These are phyloP conservation scores for Wickerhamomyces sp. DNA, from an alignment of 1,139 yeast species.

Conservation along the genomic window DNA sequence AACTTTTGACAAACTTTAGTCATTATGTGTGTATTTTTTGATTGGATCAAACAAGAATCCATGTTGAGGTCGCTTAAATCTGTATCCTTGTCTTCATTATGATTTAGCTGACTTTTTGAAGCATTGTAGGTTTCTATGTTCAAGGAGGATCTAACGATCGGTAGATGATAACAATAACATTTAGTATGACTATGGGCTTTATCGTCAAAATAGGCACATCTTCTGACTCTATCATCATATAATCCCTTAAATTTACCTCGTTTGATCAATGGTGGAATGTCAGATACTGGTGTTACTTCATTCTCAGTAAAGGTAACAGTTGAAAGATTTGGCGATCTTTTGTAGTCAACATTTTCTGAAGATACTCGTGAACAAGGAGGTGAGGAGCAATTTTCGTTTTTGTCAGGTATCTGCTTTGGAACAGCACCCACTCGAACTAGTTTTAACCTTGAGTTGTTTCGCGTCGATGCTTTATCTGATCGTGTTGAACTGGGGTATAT, in stretches of 20 bases:
- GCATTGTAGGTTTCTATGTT: conserved; percentile 3
- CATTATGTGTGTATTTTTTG: not conserved
- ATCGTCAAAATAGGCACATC: conserved; percentile 12
- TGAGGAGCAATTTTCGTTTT: not conserved
- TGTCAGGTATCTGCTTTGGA: not conserved
- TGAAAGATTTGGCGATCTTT: too few relatives aligned
- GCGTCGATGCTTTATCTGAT: too few relatives aligned
- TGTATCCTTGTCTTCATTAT: not conserved
- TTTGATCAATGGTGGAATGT: conserved; percentile 12
- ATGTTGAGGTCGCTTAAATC: not conserved
- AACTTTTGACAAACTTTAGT: conserved; percentile 1
- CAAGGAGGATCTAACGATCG: conserved; percentile 22
- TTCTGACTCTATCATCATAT: conserved; percentile 17
- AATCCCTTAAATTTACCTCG: conserved; percentile 22
- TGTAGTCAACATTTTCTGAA: too few relatives aligned
- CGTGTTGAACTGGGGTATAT: not conserved
- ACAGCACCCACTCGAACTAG: not conserved
- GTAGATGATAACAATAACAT: conserved; percentile 20
- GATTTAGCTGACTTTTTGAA: not conserved
- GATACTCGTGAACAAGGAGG: not conserved
- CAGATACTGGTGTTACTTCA: conserved; percentile 3
- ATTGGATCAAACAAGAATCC: not conserved
- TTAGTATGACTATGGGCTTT: not conserved
- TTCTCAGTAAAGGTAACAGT: not conserved
- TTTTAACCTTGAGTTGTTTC: not conserved